Evolutionary conservation across 257 asterid genomes (phyloP).

Genomic region (Solanum acaule): DNA sequence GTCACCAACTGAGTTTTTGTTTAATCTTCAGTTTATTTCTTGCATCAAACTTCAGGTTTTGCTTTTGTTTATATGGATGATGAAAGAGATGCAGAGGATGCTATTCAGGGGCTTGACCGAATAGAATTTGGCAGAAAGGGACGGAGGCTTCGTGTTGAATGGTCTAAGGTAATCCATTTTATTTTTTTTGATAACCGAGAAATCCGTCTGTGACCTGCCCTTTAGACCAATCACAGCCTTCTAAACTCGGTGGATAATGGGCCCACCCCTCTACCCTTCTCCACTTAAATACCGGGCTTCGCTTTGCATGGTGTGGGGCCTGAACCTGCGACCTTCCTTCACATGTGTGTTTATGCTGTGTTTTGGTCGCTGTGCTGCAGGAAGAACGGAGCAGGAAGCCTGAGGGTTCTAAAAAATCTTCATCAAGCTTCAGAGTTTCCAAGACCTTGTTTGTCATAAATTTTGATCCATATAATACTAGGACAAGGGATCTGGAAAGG

Average conservation of each 20-base stretch:
- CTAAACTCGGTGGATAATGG: too few relatives aligned
- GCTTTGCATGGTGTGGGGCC: too few relatives aligned
- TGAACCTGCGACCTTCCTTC: too few relatives aligned
- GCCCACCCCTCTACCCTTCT: too few relatives aligned
- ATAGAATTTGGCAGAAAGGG: constrained; percentile 75
- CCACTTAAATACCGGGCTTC: too few relatives aligned
- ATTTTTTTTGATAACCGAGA: too few relatives aligned
- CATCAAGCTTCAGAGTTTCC: constrained; percentile 42
- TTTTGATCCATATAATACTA: constrained; percentile 64
- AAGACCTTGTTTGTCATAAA: constrained; percentile 78
- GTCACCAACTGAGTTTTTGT: background rate
- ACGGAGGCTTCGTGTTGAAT: constrained; percentile 82
- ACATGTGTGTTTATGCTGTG: background rate
- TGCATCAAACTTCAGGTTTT: constrained; percentile 4
- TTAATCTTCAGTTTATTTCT: background rate
- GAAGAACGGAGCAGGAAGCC: constrained; percentile 58
- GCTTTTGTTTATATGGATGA: constrained; percentile 84
- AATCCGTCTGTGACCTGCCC: too few relatives aligned
- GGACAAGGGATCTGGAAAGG: constrained; percentile 64
- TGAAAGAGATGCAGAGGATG: constrained; percentile 86
- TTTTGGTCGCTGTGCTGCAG: constrained; percentile 21
- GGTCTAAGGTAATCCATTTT: constrained; percentile 69
- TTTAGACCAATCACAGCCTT: too few relatives aligned
- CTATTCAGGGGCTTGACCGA: constrained; percentile 68
- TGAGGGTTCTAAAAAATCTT: constrained; percentile 41